Percentiles rank a stretch among this genome's conserved stretches.
Conservation (phyloP, 441 rosid species). For the Populus hybrid region DNA sequence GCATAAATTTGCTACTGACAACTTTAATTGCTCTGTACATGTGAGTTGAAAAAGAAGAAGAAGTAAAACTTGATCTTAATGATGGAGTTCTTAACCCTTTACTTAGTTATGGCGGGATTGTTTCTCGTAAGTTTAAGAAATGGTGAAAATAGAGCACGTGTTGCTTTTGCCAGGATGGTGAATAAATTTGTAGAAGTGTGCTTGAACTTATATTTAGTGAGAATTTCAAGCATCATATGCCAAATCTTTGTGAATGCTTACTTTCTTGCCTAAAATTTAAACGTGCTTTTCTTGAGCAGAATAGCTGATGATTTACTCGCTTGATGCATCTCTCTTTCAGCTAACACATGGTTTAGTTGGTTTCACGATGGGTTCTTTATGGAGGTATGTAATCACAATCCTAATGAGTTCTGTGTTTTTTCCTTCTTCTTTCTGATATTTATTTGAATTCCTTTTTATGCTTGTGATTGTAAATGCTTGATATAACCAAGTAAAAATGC, state of each 20-base stretch:
- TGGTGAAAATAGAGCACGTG: not conserved
- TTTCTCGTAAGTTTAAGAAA: not conserved
- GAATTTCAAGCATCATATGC: not conserved
- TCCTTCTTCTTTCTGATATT: not conserved
- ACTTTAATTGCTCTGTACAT: not conserved
- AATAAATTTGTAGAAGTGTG: not conserved
- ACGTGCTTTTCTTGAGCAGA: not conserved
- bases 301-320: conserved; percentile 1
- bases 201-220: not conserved
- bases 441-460: not conserved
- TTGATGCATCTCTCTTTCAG: conserved; percentile 37
- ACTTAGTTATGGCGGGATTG: not conserved
- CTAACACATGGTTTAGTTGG: conserved; percentile 84
- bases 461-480: not conserved
- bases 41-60: not conserved
- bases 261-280: not conserved
- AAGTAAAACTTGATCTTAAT: not conserved
- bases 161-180: not conserved
- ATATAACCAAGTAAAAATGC: not conserved
- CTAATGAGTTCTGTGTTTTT: not conserved
- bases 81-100: not conserved
- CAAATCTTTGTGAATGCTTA: not conserved
- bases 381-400: conserved; percentile 55
- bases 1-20: not conserved
- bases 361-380: conserved; percentile 72